A percentile compares a stretch with the other conserved stretches of the same genome.
These are phyloP conservation scores for Suillus decipiens DNA, from an alignment of 768 basidiomycete species.

Conservation along the genomic window DNA sequence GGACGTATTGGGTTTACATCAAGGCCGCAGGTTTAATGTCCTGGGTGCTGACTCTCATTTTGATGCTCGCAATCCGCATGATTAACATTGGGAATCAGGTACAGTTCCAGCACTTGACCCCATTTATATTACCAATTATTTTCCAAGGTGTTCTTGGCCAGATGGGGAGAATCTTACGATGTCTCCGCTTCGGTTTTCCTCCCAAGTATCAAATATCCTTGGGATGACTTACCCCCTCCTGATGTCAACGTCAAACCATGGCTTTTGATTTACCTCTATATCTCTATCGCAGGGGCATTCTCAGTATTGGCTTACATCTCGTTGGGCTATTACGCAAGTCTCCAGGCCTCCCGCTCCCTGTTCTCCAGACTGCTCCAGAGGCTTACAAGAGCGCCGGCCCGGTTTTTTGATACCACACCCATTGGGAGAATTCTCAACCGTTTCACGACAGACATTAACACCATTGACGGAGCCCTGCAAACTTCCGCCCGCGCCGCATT, in stretches of 20 bases:
- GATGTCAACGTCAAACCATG: slow-evolving; percentile 62
- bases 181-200: slow-evolving; percentile 17
- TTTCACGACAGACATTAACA: slow-evolving; percentile 76
- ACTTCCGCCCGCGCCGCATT: slow-evolving; percentile 56
- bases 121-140: slow-evolving; percentile 7
- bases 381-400: slow-evolving; percentile 61
- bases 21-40: slow-evolving; percentile 56
- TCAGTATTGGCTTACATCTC: slow-evolving; percentile 55
- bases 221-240: slow-evolving; percentile 58
- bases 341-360: slow-evolving; percentile 63
- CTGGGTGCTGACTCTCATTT: slow-evolving; percentile 53
- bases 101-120: slow-evolving; percentile 10
- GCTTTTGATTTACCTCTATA: slow-evolving; percentile 63
- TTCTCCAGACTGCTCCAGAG: slow-evolving; percentile 56
- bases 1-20: slow-evolving; percentile 65
- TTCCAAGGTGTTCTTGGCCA: slow-evolving; percentile 60
- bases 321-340: slow-evolving; percentile 67
- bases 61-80: slow-evolving; percentile 56
- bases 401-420: slow-evolving; percentile 75
- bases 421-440: slow-evolving; percentile 80
- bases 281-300: slow-evolving; percentile 60
- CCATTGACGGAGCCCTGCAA: slow-evolving; percentile 66
- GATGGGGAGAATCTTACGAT: slow-evolving; percentile 69
- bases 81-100: slow-evolving; percentile 64
- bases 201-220: slow-evolving; percentile 35